A percentile compares a stretch with the other conserved stretches of the same genome.
Evolutionary conservation across 345 rosid genomes (phyloP).

Genomic region (Jatropha curcas): DNA sequence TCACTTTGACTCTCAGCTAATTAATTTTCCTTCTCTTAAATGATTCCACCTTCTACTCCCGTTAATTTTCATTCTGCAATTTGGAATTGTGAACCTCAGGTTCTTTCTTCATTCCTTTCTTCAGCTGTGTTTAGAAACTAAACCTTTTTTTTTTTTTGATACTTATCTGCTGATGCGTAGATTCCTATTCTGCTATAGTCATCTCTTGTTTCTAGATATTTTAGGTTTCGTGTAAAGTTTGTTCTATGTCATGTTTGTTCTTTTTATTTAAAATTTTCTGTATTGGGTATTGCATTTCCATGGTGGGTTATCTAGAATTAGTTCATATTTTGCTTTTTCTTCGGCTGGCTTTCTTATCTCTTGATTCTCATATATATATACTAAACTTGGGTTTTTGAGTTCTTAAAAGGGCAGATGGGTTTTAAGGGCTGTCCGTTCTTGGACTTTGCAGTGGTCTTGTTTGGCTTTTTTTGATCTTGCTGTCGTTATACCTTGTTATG

Average conservation of each 20-base stretch:
- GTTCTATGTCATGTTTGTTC: not conserved
- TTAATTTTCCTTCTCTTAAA: not conserved
- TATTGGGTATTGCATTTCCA: not conserved
- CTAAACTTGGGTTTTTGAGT: slow-evolving; percentile 11
- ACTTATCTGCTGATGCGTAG: not conserved
- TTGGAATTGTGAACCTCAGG: slow-evolving; percentile 24
- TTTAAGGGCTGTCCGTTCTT: slow-evolving; percentile 11
- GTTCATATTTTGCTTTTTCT: not conserved
- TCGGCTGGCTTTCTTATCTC: not conserved
- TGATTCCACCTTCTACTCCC: not conserved
- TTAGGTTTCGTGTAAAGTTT: not conserved
- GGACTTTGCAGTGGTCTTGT: slow-evolving; percentile 28
- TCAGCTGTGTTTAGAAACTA: not conserved
- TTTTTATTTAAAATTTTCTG: slow-evolving; percentile 12
- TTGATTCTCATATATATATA: not conserved
- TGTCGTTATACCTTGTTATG: slow-evolving; percentile 28
- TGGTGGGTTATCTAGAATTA: slow-evolving; percentile 12
- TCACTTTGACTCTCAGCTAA: too few relatives aligned
- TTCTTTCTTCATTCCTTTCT: slow-evolving; percentile 7
- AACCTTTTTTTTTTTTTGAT: not conserved
- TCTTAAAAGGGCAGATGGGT: slow-evolving; percentile 9
- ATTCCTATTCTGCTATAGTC: not conserved
- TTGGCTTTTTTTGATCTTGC: slow-evolving; percentile 27
- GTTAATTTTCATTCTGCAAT: too few relatives aligned
- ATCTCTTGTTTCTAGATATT: not conserved